Evolutionary conservation across 768 basidiomycete species (phyloP), one percentile per base, ranked within the genome.

Genomic region (Ramaria rubella): DNA sequence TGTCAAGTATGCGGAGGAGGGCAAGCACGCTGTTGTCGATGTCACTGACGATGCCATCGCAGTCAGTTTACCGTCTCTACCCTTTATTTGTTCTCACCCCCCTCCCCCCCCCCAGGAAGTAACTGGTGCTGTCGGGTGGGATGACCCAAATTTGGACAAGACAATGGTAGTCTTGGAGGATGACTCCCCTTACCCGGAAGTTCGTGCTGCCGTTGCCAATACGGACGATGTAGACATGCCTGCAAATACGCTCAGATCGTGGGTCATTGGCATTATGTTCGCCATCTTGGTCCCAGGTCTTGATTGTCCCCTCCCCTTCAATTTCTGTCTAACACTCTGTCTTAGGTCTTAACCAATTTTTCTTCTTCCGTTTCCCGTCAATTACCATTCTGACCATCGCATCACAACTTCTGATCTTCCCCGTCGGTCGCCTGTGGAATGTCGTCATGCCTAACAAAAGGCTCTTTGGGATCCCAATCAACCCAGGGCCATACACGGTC

Each of bases 171-270:
- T 46, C 55, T 45, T 56, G 4, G 55, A 56, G 40, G 86, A 90
- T 61, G 90, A 91, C 66, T 90, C 87, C 2, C 90, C 90, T 4
- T 92, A 92, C 65, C 87, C 86, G 5, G 90, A 92, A 67, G 87
- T 89, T 12, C 81, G 87, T 44, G 82, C 85, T 7, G 86, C 87
- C 6, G 86, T 88, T 8, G 80, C 83, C 19, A 87, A 86, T 67
- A 81, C 79, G 30, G 86, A 89, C 63, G 86, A 88, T 65, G 77
- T 77, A 4, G 68, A 69, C 33, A 86, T 87, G 72, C 85, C 85
- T 1, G 76, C 72, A 4, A 76, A 75, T 30, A 79, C 79, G 33
- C 36, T 90, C 23, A 80, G 83, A 48, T 75, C 79, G 5, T 85
- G 83, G 82, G 69, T 78, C 0, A 69, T 85, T 42, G 84, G 84